Base-by-base conservation (phyloP, 1,284 basidiomycete genomes). In the Ustilago tritici region DNA sequence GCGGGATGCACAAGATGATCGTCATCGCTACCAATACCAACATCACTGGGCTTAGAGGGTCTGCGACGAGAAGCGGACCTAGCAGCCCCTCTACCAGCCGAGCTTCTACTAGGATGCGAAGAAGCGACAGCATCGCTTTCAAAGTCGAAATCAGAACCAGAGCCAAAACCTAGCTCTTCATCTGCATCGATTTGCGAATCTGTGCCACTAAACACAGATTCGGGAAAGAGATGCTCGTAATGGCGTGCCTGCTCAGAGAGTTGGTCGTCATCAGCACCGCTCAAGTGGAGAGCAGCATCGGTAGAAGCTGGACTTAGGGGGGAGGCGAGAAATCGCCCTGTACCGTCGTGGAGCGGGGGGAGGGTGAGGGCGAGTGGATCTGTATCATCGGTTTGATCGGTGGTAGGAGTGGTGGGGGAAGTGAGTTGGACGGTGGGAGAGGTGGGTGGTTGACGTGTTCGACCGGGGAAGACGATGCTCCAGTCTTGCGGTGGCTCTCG, bases 381-480 rank as follows among this genome's bases (percentile, higher is more conserved):
- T 5, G 65, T 56, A 17, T 63, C 62, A 28, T 63, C 59, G 4
- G 50, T 35, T 28, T 62, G 47, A 31, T 67, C 74, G 1, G 63
- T 32, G 7, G 36, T 55, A 0, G 62, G 43, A 23, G 61, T 56
- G 19, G 49, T 28, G 15, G 50, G 56, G 1, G 50, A 19, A 2
- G 57, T 4, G 23, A 53, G 12, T 6, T 50, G 31, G 31, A 52
- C 31, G 2, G 49, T 61, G 52, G 61, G 61, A 47, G 65, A 56
- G 5, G 46, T n/a, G 19, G 65, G 59, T 31, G 46, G n/a, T 41
- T 72, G 49, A 17, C 70, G 66, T 17, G 65, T 46, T 31, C 75
- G 56, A 31, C 75, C 75, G 6, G 75, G 75, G 52, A 77, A 77
- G 54, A 77, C 75, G 36, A 77, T 73, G 64, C 70, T 73, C 75